Evolutionary conservation across 371 early-diverging fungal species (phyloP).

Genomic region (Umbelopsis sp.): DNA sequence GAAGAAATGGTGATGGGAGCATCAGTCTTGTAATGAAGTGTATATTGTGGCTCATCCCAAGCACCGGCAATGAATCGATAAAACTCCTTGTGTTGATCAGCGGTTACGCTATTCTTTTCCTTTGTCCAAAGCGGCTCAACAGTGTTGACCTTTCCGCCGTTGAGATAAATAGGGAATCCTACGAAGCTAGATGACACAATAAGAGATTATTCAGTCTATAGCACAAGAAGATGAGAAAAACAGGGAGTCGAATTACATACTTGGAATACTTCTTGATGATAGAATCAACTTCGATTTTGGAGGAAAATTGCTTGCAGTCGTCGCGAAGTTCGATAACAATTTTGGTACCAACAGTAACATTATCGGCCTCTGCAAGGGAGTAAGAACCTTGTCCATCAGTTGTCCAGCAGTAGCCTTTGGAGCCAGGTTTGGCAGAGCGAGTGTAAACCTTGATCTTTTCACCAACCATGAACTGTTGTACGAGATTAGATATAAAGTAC

Average conservation of each 20-base stretch:
- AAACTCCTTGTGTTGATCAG: slow-evolving; percentile 91
- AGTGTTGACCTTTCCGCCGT: slow-evolving; percentile 80
- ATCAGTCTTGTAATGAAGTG: slow-evolving; percentile 78
- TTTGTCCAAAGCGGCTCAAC: slow-evolving; percentile 96
- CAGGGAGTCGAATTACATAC: slow-evolving; percentile 27
- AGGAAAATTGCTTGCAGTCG: slow-evolving; percentile 86
- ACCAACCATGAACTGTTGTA: slow-evolving; percentile 82
- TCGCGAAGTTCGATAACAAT: slow-evolving; percentile 93
- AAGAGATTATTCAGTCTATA: not conserved
- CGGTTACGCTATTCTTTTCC: slow-evolving; percentile 72
- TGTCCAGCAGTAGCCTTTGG: slow-evolving; percentile 84
- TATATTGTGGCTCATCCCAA: slow-evolving; percentile 76
- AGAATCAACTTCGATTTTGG: slow-evolving; percentile 69
- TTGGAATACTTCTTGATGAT: slow-evolving; percentile 96
- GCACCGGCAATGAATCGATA: slow-evolving; percentile 81
- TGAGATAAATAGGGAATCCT: slow-evolving; percentile 91
- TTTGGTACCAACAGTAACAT: slow-evolving; percentile 87
- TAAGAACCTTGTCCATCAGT: slow-evolving; percentile 85
- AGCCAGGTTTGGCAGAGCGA: slow-evolving; percentile 70
- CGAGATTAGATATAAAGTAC: slow-evolving; percentile 24
- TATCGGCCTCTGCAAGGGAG: slow-evolving; percentile 76
- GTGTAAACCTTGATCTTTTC: slow-evolving; percentile 84
- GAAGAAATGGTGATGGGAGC: slow-evolving; percentile 77
- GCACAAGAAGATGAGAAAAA: not conserved
- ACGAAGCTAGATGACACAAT: slow-evolving; percentile 68